Conservation (phyloP, 2,329 filamentous ascomycete species). For the Fusarium sp. region DNA sequence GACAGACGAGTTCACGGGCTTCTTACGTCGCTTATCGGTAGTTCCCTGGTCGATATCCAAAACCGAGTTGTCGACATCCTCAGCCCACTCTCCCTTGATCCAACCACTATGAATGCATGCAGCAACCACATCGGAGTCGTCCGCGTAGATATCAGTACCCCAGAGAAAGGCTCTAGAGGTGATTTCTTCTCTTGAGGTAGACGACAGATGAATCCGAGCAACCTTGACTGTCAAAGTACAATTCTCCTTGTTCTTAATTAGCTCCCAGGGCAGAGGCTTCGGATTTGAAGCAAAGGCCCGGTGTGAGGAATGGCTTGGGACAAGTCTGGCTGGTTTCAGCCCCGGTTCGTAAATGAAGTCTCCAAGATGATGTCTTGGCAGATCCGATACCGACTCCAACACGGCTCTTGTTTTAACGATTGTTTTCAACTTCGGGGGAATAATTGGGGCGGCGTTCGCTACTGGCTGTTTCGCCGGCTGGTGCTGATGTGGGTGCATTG, state of each 20-base stretch:
- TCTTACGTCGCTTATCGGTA: conserved; percentile 52
- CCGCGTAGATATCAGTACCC: conserved; percentile 95
- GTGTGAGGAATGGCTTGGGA: conserved; percentile 56
- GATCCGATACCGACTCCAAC: conserved; percentile 76
- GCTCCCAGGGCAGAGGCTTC: conserved; percentile 80
- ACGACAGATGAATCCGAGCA: conserved; percentile 79
- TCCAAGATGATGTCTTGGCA: conserved; percentile 84
- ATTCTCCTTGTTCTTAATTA: conserved; percentile 81
- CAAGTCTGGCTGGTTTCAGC: conserved; percentile 66
- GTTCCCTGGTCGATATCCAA: conserved; percentile 65
- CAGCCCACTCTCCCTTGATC: conserved; percentile 88
- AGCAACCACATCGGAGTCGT: conserved; percentile 93
- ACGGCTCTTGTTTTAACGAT: conserved; percentile 77
- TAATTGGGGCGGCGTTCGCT: conserved; percentile 43
- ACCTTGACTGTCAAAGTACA: conserved; percentile 92
- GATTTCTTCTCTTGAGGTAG: conserved; percentile 82
- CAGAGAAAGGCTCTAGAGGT: conserved; percentile 84
- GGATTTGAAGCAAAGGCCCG: conserved; percentile 68
- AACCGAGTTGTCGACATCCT: conserved; percentile 78
- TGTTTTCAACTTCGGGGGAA: conserved; percentile 72
- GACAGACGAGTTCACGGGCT: conserved; percentile 48
- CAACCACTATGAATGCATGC: conserved; percentile 94
- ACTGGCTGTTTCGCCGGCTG: conserved; percentile 44
- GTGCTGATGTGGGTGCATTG: conserved; percentile 45
- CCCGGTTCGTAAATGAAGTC: conserved; percentile 83